Conservation (phyloP, 352 stramenopile species). For the Lagenidium sp. region DNA sequence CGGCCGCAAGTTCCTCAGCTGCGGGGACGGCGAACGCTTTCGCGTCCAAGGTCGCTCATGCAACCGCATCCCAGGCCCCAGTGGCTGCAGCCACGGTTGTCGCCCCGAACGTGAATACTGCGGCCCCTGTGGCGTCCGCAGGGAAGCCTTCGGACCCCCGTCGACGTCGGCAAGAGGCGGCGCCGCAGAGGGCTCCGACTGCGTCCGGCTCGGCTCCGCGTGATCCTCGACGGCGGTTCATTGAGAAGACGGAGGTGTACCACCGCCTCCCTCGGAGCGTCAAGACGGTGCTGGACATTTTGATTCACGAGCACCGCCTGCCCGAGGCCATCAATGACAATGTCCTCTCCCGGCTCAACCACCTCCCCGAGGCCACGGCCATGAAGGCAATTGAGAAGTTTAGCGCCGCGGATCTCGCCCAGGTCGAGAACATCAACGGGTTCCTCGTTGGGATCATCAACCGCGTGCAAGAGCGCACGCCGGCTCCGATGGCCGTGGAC, state of each 20-base stretch:
- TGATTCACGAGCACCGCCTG: slow-evolving; percentile 41
- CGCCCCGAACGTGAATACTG: not conserved
- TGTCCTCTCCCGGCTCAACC: slow-evolving; percentile 53
- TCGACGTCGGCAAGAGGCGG: slow-evolving; percentile 15
- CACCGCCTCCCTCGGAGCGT: slow-evolving; percentile 39
- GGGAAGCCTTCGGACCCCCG: slow-evolving; percentile 21
- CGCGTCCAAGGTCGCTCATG: too few relatives aligned
- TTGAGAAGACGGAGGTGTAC: slow-evolving; percentile 40
- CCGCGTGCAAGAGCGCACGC: slow-evolving; percentile 56
- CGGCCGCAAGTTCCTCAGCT: too few relatives aligned
- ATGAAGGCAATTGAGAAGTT: slow-evolving; percentile 70
- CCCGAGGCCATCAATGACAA: slow-evolving; percentile 68
- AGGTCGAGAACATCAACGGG: slow-evolving; percentile 67
- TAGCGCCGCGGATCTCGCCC: slow-evolving; percentile 59
- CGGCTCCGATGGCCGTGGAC: slow-evolving; percentile 6
- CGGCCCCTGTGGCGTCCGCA: not conserved
- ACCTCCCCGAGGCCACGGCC: slow-evolving; percentile 56
- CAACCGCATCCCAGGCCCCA: too few relatives aligned
- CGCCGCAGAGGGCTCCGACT: too few relatives aligned
- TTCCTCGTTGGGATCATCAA: slow-evolving; percentile 85
- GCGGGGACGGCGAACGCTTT: too few relatives aligned
- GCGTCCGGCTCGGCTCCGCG: too few relatives aligned
- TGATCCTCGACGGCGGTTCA: too few relatives aligned
- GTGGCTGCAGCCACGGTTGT: slow-evolving; percentile 1
- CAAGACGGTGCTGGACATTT: slow-evolving; percentile 36